These are phyloP conservation scores for Spongospora subterranea DNA, from an alignment of 208 protist species.

Conservation along the genomic window DNA sequence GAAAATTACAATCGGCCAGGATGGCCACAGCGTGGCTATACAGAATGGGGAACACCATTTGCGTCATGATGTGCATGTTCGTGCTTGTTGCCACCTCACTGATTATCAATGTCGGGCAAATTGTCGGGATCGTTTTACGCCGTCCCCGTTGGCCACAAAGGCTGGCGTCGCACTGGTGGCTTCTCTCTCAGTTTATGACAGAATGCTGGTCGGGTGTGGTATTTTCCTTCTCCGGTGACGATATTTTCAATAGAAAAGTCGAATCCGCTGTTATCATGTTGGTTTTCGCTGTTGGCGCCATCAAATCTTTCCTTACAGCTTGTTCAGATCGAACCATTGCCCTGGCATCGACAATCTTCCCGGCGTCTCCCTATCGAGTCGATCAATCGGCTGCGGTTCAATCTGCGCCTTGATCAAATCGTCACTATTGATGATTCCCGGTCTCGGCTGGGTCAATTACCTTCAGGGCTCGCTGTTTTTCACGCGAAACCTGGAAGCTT, in stretches of 20 bases:
- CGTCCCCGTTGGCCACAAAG: neutral
- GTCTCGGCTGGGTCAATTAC: constrained; percentile 39
- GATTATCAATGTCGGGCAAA: neutral
- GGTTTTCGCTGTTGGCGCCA: neutral
- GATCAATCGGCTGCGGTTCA: constrained; percentile 1
- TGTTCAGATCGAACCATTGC: constrained; percentile 15
- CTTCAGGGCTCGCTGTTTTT: constrained; percentile 44
- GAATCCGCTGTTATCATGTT: neutral
- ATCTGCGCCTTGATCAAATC: constrained; percentile 37
- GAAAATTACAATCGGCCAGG: no score
- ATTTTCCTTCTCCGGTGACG: constrained; percentile 6
- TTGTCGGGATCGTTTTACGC: neutral
- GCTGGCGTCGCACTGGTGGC: constrained; percentile 50
- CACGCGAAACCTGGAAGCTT: neutral
- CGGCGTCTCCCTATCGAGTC: neutral
- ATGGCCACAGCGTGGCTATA: neutral
- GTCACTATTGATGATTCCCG: neutral
- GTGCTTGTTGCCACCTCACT: constrained; percentile 16
- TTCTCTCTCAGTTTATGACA: constrained; percentile 2
- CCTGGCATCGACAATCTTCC: constrained; percentile 31
- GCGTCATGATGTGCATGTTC: neutral
- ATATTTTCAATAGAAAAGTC: neutral
- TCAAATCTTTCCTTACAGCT: neutral
- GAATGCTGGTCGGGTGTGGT: neutral
- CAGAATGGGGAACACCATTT: neutral